Base-by-base conservation (phyloP, 2,329 filamentous ascomycete genomes). In the Penicillium concentricum region DNA sequence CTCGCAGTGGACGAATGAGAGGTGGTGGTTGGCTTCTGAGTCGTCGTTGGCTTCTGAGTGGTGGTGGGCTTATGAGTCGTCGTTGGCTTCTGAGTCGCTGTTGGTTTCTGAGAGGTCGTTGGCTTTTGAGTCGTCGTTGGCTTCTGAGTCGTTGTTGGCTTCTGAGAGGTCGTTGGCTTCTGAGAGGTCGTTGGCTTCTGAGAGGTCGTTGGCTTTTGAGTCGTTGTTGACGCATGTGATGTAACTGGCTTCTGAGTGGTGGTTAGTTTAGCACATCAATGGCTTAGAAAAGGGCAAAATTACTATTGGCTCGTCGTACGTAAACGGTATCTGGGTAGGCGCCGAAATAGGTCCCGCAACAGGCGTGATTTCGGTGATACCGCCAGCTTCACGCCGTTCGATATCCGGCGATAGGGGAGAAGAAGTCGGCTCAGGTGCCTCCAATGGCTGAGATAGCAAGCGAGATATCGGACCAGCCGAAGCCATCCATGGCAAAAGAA, bases 391-490 rank as follows among this genome's bases (percentile, higher is more conserved):
- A 43, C 30, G 52, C 8, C 52, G 52, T 49, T 34, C n/a, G 10
- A 55, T 32, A 12, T 54, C 22, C 9, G 28, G 28, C 24, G 24
- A 22, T 4, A 22, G 4, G 16, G 18, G 26, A 2, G 7, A 16
- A 48, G 43, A 20, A 24, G 28, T 26, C 18, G 35, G 38, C 3
- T 48, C 42, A 35, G 20, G 12, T 8, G 58, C 37, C 20, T 55
- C 28, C 26, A 51, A 39, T 26, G 57, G 24, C 22, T 39, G 43
- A 28, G 43, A 49, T 38, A 53, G 32, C 39, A 60, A 61, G 37
- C 61, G 66, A 57, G 61, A 57, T 47, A 72, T 69, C 61, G 69
- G 70, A 50, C 66, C 61, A 45, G 66, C 64, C 56, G 58, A 65
- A 38, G 60, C 67, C 9, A 46, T 51, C 49, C 59, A 58, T 10